Evolutionary conservation across 1,284 basidiomycete species (phyloP), one percentile per base, ranked within the genome.

Genomic region (Irpex rosettiformis): DNA sequence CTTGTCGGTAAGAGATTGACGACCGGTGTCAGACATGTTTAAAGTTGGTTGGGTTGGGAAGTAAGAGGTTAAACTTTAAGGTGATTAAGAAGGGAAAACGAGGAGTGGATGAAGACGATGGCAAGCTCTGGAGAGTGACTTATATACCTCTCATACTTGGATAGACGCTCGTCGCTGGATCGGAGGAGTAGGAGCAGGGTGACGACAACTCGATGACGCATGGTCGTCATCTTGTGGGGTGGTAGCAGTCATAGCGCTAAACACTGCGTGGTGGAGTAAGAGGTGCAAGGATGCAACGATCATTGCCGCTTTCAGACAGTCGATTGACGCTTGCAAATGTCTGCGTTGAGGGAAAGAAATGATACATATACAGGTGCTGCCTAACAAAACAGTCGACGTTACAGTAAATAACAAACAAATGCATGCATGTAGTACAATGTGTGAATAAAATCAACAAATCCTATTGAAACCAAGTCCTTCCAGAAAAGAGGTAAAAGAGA

Each of bases 1-100:
- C 73, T 78, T 79, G 72, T 77, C 76, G 66, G 71, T 72, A 68
- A 77, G 62, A 57, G 73, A 74, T 70, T 78, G 72, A 62, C 77
- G 75, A 62, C 69, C 74, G 56, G 67, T 63, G 69, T 77, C 75
- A 63, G 74, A 69, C 74, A 76, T 76, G 54, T 43, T 72, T 62
- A 51, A 16, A 28, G 21, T 11, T 33, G 47, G 45, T 40, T 42
- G 37, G 37, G 49, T 40, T 42, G 58, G 40, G 45, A 24, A 45
- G 43, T 49, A 53, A 48, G 11, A 11, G 54, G 22, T 42, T 51
- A 27, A 28, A 49, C n/a, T n/a, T n/a, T 48, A 51, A 55, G 48
- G 30, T 52, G 56, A 30, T 25, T 25, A 29, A 24, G 7, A 28
- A n/a, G 27, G 18, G 43, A 18, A 45, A 37, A 37, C 7, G 6